These are phyloP conservation scores for Schizosaccharomyces versatilis DNA, from an alignment of 1,139 yeast species.

Conservation along the genomic window DNA sequence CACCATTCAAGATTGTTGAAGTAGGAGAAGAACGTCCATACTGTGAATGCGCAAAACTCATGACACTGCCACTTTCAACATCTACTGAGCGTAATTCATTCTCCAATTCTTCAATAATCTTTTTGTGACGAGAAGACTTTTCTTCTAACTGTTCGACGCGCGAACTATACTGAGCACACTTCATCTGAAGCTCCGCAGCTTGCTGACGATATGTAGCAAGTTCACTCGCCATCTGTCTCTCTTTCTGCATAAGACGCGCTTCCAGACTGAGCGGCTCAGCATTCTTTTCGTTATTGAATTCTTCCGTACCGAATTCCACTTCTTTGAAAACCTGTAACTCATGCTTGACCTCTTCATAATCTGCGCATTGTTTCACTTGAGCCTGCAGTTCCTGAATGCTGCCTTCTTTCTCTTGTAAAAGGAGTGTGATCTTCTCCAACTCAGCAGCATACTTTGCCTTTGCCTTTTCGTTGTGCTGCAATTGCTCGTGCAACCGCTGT, in stretches of 20 bases:
- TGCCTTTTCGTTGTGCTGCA: background rate
- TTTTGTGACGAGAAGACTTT: background rate
- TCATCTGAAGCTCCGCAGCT: conserved; percentile 24
- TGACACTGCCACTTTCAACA: background rate
- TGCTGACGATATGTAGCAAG: conserved; percentile 35
- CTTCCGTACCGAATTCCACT: conserved; percentile 11
- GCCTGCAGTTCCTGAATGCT: conserved; percentile 33
- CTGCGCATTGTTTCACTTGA: conserved; percentile 50
- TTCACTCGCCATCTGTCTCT: conserved; percentile 39
- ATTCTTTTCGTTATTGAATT: conserved; percentile 17
- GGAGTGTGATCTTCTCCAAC: conserved; percentile 21
- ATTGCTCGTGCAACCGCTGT: background rate
- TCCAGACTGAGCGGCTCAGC: conserved; percentile 14
- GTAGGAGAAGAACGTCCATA: conserved; percentile 16
- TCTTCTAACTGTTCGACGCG: background rate
- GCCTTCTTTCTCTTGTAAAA: conserved; percentile 26
- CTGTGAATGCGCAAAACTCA: background rate
- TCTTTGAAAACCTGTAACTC: conserved; percentile 53
- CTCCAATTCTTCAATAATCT: background rate
- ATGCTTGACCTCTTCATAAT: conserved; percentile 56
- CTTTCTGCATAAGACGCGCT: conserved; percentile 32
- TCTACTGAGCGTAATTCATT: background rate
- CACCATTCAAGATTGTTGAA: conserved; percentile 15
- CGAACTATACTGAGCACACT: conserved; percentile 18
- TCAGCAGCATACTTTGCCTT: conserved; percentile 20